Percentiles rank a stretch among this genome's conserved stretches.
Conservation (phyloP, 1,139 yeast genomes). For the Pichia sp. region DNA sequence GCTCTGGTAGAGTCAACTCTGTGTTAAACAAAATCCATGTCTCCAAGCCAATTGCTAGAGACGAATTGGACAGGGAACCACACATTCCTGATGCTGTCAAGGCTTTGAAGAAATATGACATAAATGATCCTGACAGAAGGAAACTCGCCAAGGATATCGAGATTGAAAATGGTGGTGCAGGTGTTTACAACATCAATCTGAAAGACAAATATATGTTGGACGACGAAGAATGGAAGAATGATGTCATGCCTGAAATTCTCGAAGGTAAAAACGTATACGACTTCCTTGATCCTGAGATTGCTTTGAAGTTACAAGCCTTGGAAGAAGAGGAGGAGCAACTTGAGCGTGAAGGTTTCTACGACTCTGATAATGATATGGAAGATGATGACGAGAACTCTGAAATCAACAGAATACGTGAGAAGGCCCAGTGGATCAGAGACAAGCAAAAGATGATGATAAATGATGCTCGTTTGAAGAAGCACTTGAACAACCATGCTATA, state of each 20-base stretch:
- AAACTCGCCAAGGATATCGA: constrained; percentile 83
- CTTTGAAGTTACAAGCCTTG: constrained; percentile 85
- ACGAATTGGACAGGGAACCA: constrained; percentile 75
- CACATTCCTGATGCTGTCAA: constrained; percentile 75
- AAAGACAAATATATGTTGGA: constrained; percentile 88
- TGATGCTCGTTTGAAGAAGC: constrained; percentile 83
- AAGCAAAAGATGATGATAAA: constrained; percentile 90
- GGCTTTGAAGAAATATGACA: constrained; percentile 60
- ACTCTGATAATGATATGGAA: constrained; percentile 75
- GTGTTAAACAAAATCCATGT: constrained; percentile 95
- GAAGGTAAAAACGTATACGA: constrained; percentile 97
- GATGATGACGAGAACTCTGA: constrained; percentile 46
- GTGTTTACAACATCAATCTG: constrained; percentile 90
- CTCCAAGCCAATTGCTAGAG: constrained; percentile 84
- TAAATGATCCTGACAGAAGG: constrained; percentile 78
- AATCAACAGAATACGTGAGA: constrained; percentile 70
- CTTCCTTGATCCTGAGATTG: constrained; percentile 93
- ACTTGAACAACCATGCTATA: constrained; percentile 79
- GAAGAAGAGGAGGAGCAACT: constrained; percentile 96
- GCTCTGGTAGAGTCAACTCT: constrained; percentile 81
- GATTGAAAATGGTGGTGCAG: constrained; percentile 96
- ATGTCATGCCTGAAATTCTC: constrained; percentile 91
- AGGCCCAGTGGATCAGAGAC: constrained; percentile 93
- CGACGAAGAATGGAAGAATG: constrained; percentile 97
- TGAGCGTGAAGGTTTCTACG: constrained; percentile 93